Evolutionary conservation across 1,139 yeast genomes (phyloP), one percentile per base, ranked within the genome.

Genomic region (Lodderomyces orthopsilosis): DNA sequence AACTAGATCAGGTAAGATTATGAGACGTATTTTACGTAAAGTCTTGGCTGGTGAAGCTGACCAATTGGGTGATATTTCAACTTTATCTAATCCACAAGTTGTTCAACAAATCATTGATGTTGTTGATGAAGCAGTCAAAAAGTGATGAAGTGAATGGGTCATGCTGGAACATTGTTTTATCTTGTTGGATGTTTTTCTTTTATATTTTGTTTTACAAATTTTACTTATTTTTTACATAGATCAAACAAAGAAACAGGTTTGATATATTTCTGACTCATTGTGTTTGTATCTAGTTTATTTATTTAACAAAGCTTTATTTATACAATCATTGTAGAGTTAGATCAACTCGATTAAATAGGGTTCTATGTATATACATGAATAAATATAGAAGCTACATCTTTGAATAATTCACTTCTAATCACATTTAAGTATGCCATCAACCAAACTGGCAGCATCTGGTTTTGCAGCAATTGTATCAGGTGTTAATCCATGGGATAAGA

Each of bases 1-100:
- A 74, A 85, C 93, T 7, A 79, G 93, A 70, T 83, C 89, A 1
- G 93, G 93, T 58, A 85, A 85, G 68, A 83, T 85, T 50, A 85
- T 85, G 93, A 79, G 93, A 75, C 77, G 93, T 71, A 83, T 85
- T 54, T 75, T 85, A 60, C 77, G 93, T 66, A 85, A 85, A 66
- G 81, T 84, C 42, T 70, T 83, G 54, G 88, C 89, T 44, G 88
- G 87, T 46, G 91, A 84, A 66, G 86, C 83, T 57, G 90, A 83
- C 55, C 87, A 77, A 62, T 71, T 85, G 54, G 93, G 93, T 47
- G 93, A 85, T 62, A 81, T 79, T 44, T 81, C 88, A n/a, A 84
- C 93, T 2, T 74, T 85, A 58, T 79, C 88, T 24, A 83, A 84
- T 57, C 91, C 93, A 12, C 77, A 74, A 37, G 82, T 82, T 45